phyloP scores from a whole-genome alignment of 148 eudicot species.

The Pharnaceum exiguum region DNA sequence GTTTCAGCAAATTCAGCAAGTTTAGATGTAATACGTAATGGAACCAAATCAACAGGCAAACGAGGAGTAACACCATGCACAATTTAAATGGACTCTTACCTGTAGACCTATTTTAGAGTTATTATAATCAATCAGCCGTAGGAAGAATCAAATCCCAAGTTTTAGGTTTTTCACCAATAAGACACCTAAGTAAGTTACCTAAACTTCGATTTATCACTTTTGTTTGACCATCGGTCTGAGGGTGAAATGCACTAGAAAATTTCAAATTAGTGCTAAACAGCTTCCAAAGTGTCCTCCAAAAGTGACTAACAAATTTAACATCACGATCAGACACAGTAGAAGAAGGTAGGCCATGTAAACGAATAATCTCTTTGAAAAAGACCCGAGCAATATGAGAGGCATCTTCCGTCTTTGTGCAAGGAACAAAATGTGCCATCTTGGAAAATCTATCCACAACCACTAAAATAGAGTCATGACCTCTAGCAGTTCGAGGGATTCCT shows the following conservation, averaged over 20 bases:
- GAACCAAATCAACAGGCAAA: not conserved
- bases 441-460: slow-evolving; percentile 2
- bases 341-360: not conserved
- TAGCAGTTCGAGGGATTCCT: not conserved
- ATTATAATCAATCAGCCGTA: not conserved
- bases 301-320: slow-evolving; percentile 5
- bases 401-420: not conserved
- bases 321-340: slow-evolving; percentile 9
- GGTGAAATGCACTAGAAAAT: not conserved
- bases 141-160: not conserved
- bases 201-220: not conserved
- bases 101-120: not conserved
- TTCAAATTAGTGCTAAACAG: not conserved
- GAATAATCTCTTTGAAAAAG: not conserved
- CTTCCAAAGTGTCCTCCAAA: slow-evolving; percentile 12
- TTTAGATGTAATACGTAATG: not conserved
- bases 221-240: slow-evolving; percentile 6
- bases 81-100: not conserved
- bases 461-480: not conserved
- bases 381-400: not conserved
- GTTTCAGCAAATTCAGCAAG: slow-evolving; percentile 1
- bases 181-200: not conserved
- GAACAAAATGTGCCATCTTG: slow-evolving; percentile 8
- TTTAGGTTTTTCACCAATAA: not conserved
- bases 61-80: not conserved